phyloP scores from a whole-genome alignment of 225 moss, liverwort and hornwort genomes.

The Lunularia cruciata region DNA sequence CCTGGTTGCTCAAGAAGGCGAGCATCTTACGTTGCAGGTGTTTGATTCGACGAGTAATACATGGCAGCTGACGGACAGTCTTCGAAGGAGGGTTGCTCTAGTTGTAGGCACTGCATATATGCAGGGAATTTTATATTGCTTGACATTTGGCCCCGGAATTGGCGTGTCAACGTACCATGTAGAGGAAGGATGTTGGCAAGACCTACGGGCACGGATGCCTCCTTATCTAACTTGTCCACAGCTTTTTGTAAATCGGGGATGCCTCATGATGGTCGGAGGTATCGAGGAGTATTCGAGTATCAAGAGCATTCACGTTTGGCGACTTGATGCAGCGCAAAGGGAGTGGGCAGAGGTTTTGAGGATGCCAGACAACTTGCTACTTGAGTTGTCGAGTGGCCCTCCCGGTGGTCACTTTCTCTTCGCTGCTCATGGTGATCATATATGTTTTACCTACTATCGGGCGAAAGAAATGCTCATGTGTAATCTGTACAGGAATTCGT shows the following conservation, averaged over 20 bases:
- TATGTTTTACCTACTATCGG: conserved; percentile 75
- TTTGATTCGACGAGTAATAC: conserved; percentile 70
- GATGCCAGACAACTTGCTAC: conserved; percentile 60
- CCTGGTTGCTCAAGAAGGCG: conserved; percentile 77
- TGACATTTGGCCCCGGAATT: conserved; percentile 63
- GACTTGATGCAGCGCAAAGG: conserved; percentile 54
- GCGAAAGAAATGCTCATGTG: conserved; percentile 86
- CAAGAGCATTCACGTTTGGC: conserved; percentile 75
- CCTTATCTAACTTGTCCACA: conserved; percentile 56
- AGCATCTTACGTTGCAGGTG: conserved; percentile 63
- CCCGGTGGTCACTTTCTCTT: conserved; percentile 60
- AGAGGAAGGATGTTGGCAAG: conserved; percentile 68
- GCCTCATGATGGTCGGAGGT: conserved; percentile 85
- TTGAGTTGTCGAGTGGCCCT: conserved; percentile 36
- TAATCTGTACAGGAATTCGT: conserved; percentile 68
- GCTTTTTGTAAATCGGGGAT: conserved; percentile 68
- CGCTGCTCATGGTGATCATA: conserved; percentile 74
- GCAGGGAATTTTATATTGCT: conserved; percentile 67
- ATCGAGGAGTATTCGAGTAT: conserved; percentile 63
- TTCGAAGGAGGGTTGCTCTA: conserved; percentile 66
- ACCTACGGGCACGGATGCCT: conserved; percentile 70
- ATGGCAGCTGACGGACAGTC: conserved; percentile 73
- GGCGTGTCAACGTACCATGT: conserved; percentile 72
- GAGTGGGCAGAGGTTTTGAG: conserved; percentile 73
- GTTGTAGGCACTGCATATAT: conserved; percentile 66